Conservation (phyloP, 225 moss, liverwort and hornwort genomes). For the Pseudisothecium myosuroides region DNA sequence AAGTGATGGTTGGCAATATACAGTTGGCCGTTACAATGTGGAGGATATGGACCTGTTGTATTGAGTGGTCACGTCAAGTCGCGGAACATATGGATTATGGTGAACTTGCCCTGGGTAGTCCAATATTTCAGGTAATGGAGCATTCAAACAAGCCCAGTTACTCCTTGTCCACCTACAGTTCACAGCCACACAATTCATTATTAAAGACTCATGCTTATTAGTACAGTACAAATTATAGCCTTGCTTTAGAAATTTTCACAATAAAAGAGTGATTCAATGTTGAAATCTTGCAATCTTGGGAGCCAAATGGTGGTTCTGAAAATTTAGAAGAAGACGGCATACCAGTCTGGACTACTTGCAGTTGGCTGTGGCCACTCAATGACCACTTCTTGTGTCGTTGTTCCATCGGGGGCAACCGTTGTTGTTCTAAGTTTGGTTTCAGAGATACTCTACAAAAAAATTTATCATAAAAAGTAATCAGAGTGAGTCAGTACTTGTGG, state of each 20-base stretch:
- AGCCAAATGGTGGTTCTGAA: neutral
- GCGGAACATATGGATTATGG: neutral
- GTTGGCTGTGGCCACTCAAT: constrained; percentile 13
- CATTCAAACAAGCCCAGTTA: constrained; percentile 25
- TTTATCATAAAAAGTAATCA: neutral
- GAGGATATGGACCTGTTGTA: constrained; percentile 10
- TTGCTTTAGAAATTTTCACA: neutral
- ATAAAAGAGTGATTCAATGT: neutral
- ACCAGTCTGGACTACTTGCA: constrained; percentile 33
- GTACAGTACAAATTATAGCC: neutral
- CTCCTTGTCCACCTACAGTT: constrained; percentile 30
- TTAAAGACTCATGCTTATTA: neutral
- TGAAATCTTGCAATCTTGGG: neutral
- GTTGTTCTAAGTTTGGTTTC: constrained; percentile 3
- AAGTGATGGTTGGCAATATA: neutral
- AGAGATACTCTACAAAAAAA: neutral
- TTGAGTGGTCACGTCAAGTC: neutral
- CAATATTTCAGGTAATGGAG: neutral
- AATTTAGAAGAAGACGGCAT: neutral
- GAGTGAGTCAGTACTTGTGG: too few relatives aligned
- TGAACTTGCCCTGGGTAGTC: neutral
- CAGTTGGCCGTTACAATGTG: neutral
- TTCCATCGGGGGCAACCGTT: neutral
- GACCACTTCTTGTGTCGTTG: neutral
- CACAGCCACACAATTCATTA: neutral